These are phyloP conservation scores for Pichia terricola DNA, from an alignment of 1,139 yeast species.

Conservation along the genomic window DNA sequence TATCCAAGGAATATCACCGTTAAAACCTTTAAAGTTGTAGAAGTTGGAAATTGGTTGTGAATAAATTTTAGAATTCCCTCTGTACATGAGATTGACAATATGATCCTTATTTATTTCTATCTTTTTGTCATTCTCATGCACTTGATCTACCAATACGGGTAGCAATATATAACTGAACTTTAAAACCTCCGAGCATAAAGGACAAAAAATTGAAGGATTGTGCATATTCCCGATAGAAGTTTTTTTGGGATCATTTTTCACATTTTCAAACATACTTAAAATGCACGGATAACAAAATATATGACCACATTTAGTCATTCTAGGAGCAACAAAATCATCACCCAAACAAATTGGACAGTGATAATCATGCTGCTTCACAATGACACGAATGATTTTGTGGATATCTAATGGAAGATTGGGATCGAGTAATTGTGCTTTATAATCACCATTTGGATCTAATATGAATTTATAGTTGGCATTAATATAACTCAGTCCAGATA, in stretches of 20 bases:
- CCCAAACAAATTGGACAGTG: constrained; percentile 86
- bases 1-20: constrained; percentile 36
- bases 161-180: constrained; percentile 44
- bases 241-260: constrained; percentile 11
- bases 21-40: constrained; percentile 13
- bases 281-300: constrained; percentile 79
- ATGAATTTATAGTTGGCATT: constrained; percentile 82
- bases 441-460: constrained; percentile 53
- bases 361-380: constrained; percentile 62
- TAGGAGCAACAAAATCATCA: constrained; percentile 79
- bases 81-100: constrained; percentile 60
- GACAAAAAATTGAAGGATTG: constrained; percentile 39
- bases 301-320: constrained; percentile 95
- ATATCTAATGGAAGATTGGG: constrained; percentile 68
- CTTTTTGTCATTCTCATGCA: constrained; percentile 56
- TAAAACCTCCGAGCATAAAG: constrained; percentile 68
- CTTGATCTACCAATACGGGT: constrained; percentile 53
- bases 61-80: constrained; percentile 50
- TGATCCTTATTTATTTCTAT: constrained; percentile 41
- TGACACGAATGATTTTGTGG: constrained; percentile 55
- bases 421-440: constrained; percentile 48
- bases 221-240: constrained; percentile 9
- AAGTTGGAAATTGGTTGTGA: constrained; percentile 46
- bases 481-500: constrained; percentile 66
- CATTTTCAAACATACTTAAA: constrained; percentile 55